A percentile compares a stretch with the other conserved stretches of the same genome.
These are phyloP conservation scores for Niveomyces coronatus DNA, from an alignment of 2,329 filamentous ascomycete species.

Conservation along the genomic window DNA sequence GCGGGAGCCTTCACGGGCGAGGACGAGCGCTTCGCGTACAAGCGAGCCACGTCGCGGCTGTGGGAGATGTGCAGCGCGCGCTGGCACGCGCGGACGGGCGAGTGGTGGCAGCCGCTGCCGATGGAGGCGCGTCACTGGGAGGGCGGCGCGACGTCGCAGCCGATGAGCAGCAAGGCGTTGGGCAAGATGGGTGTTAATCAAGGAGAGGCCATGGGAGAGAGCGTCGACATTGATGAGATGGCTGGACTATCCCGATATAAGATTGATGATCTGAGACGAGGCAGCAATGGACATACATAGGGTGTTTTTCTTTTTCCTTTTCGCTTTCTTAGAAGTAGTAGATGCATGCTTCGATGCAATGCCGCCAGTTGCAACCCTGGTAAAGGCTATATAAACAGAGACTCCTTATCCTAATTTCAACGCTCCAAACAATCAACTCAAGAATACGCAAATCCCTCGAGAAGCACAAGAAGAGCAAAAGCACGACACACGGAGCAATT, in stretches of 20 bases:
- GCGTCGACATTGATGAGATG: constrained; percentile 25
- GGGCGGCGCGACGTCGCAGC: constrained; percentile 20
- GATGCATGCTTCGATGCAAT: too few species aligned
- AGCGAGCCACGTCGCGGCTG: constrained; percentile 62
- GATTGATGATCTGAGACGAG: constrained; percentile 23
- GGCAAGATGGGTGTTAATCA: neutral
- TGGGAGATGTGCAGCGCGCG: constrained; percentile 70
- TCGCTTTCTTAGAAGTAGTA: too few species aligned
- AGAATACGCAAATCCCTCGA: too few species aligned
- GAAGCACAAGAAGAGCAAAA: too few species aligned
- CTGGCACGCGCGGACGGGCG: constrained; percentile 56
- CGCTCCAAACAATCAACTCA: too few species aligned
- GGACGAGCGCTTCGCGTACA: constrained; percentile 74
- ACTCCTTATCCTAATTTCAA: too few species aligned
- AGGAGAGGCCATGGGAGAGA: constrained; percentile 27
- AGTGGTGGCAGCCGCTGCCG: constrained; percentile 65
- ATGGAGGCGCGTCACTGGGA: constrained; percentile 59
- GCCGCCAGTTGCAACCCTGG: too few species aligned
- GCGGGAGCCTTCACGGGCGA: constrained; percentile 64
- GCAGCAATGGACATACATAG: constrained; percentile 8
- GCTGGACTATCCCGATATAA: constrained; percentile 30
- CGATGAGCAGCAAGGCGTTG: constrained; percentile 9
- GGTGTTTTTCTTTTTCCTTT: too few species aligned
- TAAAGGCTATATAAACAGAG: too few species aligned
- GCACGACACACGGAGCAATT: too few species aligned